These are phyloP conservation scores for Helotiales sp. DNA, from an alignment of 2,329 filamentous ascomycete species.

Conservation along the genomic window DNA sequence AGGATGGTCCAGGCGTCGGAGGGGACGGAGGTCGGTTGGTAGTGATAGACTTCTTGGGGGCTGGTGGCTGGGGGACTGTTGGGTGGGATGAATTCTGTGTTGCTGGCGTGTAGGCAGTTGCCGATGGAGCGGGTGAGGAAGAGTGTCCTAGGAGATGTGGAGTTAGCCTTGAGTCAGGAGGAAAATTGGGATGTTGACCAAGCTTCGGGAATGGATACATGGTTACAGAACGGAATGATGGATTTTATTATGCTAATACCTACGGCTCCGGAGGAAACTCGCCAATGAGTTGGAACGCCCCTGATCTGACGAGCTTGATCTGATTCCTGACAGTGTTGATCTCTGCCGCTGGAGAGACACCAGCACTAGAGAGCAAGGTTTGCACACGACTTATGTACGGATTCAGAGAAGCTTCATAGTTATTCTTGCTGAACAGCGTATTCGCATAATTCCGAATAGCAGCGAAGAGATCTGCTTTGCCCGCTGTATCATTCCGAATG, in stretches of 20 bases:
- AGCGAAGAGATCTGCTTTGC: neutral
- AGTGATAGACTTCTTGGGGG: conserved; percentile 11
- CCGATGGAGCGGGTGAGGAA: neutral
- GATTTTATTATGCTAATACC: neutral
- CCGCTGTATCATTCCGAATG: neutral
- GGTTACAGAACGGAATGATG: too few relatives aligned
- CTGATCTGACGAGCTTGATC: neutral
- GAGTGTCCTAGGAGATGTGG: too few relatives aligned
- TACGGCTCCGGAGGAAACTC: conserved; percentile 2
- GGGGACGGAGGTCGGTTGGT: neutral
- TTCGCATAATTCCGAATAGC: neutral
- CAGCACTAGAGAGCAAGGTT: neutral
- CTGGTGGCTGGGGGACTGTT: neutral
- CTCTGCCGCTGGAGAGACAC: neutral
- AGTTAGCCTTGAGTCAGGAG: neutral
- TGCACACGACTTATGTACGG: conserved; percentile 7
- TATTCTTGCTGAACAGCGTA: conserved; percentile 5
- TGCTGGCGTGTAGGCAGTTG: neutral
- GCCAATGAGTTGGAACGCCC: conserved; percentile 5
- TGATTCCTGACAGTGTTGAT: neutral
- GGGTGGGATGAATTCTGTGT: conserved; percentile 5
- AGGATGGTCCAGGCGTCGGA: neutral
- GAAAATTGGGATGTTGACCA: neutral
- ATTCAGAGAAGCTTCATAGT: neutral
- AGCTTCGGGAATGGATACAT: neutral